A percentile compares a stretch with the other conserved stretches of the same genome.
These are phyloP conservation scores for Coniochaeta hoffmannii DNA, from an alignment of 2,329 filamentous ascomycete species.

Conservation along the genomic window DNA sequence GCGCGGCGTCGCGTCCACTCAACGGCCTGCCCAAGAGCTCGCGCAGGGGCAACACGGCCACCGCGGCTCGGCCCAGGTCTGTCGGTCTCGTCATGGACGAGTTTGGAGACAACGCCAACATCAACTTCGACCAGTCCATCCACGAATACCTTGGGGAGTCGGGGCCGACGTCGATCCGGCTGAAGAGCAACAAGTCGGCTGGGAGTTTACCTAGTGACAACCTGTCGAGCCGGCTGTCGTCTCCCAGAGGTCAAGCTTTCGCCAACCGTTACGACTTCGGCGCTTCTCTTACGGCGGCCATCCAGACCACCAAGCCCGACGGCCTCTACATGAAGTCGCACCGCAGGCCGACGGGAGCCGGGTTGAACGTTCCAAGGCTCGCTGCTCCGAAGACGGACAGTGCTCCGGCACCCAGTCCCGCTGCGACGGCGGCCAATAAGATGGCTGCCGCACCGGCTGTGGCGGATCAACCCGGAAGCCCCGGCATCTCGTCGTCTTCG, in stretches of 20 bases:
- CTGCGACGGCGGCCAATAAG: conserved; percentile 10
- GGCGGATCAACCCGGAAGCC: conserved; percentile 27
- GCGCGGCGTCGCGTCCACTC: conserved; percentile 40
- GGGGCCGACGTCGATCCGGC: conserved; percentile 49
- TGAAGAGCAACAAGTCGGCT: conserved; percentile 62
- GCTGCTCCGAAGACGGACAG: not conserved
- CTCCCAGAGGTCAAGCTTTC: conserved; percentile 66
- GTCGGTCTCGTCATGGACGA: conserved; percentile 59
- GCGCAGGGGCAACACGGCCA: conserved; percentile 36
- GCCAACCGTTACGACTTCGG: conserved; percentile 94
- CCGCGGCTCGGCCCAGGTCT: conserved; percentile 42
- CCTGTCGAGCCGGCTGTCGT: conserved; percentile 40
- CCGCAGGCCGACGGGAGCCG: conserved; percentile 25
- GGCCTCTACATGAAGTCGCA: conserved; percentile 49
- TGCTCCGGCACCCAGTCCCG: conserved; percentile 7
- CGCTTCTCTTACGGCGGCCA: conserved; percentile 79
- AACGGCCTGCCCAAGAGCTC: conserved; percentile 61
- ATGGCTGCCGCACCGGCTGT: conserved; percentile 7
- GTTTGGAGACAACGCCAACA: conserved; percentile 55
- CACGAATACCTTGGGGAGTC: conserved; percentile 59
- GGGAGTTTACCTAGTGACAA: conserved; percentile 57
- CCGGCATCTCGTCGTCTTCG: conserved; percentile 70
- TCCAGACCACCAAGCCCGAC: conserved; percentile 61
- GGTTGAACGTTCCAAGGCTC: conserved; percentile 2
- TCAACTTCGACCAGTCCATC: conserved; percentile 52